Conservation (phyloP, 805 yeast species). For the Candida andamanensis region DNA sequence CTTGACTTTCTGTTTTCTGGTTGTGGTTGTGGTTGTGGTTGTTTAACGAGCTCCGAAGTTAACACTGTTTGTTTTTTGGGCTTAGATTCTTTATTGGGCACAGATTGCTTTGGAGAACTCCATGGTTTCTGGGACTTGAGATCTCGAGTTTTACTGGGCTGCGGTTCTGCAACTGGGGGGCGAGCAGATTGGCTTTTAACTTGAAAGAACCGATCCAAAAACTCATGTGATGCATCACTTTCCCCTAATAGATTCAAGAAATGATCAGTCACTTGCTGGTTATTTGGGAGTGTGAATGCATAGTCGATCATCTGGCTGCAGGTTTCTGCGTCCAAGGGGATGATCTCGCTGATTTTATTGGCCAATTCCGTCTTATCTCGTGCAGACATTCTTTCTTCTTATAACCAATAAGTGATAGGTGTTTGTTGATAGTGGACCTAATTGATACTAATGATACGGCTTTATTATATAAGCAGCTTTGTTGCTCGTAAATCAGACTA, state of each 20-base stretch:
- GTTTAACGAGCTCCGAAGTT: conserved; percentile 9
- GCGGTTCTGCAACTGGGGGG: neutral
- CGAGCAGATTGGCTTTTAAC: conserved; percentile 17
- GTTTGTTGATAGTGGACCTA: too few species aligned
- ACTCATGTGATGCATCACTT: conserved; percentile 46
- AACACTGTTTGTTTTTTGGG: conserved; percentile 3
- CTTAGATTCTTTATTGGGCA: neutral
- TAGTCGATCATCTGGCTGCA: conserved; percentile 51
- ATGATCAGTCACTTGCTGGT: conserved; percentile 47
- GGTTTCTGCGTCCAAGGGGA: conserved; percentile 58
- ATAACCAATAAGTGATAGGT: too few species aligned
- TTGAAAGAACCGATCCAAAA: conserved; percentile 41
- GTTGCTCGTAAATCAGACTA: too few species aligned
- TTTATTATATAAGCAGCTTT: too few species aligned
- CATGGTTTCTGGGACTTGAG: neutral
- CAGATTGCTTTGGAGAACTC: neutral
- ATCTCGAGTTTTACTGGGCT: neutral
- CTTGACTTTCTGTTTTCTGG: conserved; percentile 28
- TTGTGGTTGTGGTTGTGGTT: conserved; percentile 5
- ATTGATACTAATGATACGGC: too few species aligned
- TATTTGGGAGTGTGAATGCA: conserved; percentile 41
- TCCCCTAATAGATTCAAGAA: conserved; percentile 55
- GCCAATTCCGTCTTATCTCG: conserved; percentile 7
- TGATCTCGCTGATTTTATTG: conserved; percentile 8
- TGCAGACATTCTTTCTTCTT: too few species aligned